Conservation (phyloP, 208 protist species). For the Trypanosoma cruzi region DNA sequence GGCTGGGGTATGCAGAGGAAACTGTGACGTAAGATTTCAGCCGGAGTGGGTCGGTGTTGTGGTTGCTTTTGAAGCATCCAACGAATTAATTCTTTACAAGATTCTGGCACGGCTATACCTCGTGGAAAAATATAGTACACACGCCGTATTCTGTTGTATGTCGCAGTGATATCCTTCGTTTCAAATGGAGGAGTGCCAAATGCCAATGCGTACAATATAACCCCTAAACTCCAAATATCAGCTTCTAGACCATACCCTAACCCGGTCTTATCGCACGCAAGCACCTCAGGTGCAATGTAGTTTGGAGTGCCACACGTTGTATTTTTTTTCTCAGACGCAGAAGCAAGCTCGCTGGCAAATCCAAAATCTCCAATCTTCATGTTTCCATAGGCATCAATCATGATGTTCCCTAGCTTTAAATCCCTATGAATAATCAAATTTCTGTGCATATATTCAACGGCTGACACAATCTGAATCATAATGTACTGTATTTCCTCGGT, state of each 20-base stretch:
- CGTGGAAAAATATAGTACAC: conserved; percentile 86
- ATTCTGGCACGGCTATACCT: conserved; percentile 39
- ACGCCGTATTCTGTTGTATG: conserved; percentile 56
- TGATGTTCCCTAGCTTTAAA: conserved; percentile 92
- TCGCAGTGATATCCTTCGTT: conserved; percentile 49
- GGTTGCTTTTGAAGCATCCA: conserved; percentile 79
- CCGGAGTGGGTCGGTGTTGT: conserved; percentile 48
- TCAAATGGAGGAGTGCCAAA: conserved; percentile 89
- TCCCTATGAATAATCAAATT: conserved; percentile 78
- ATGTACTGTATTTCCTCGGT: conserved; percentile 68
- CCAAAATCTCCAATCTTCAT: conserved; percentile 95
- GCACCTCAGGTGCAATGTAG: conserved; percentile 95
- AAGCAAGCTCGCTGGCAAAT: conserved; percentile 61
- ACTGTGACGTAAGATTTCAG: conserved; percentile 41
- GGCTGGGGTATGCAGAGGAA: conserved; percentile 18
- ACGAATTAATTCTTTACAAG: conserved; percentile 84
- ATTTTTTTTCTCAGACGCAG: conserved; percentile 40
- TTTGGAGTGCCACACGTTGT: conserved; percentile 96
- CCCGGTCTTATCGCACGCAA: conserved; percentile 39
- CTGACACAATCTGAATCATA: conserved; percentile 86
- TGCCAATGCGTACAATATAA: conserved; percentile 91
- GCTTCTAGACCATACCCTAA: conserved; percentile 90
- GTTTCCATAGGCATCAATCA: conserved; percentile 78
- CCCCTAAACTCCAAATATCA: conserved; percentile 96
- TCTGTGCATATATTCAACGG: conserved; percentile 85